These are phyloP conservation scores for Pythium scleroteichum DNA, from an alignment of 352 stramenopile species.

Conservation along the genomic window DNA sequence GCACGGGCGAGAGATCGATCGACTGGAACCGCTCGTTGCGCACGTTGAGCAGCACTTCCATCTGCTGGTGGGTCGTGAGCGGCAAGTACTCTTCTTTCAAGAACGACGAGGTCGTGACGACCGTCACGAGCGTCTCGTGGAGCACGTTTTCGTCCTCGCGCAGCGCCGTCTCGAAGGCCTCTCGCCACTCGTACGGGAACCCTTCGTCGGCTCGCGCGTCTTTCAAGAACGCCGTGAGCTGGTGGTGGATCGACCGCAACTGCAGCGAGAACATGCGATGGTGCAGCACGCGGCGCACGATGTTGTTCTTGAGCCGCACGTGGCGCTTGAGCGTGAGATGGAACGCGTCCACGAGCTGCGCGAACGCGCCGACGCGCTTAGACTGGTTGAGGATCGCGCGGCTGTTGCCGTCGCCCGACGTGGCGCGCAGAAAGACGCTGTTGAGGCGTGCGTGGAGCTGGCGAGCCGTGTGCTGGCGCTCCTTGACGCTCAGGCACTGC, in stretches of 20 bases:
- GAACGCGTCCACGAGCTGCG: conserved; percentile 49
- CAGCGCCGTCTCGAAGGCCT: conserved; percentile 15
- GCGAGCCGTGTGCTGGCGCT: conserved; percentile 28
- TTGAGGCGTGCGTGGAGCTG: conserved; percentile 28
- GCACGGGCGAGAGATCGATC: conserved; percentile 39
- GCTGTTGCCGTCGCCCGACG: neutral
- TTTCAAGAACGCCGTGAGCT: conserved; percentile 23
- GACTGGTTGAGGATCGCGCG: conserved; percentile 13
- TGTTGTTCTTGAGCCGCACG: conserved; percentile 22
- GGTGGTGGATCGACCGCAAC: conserved; percentile 29
- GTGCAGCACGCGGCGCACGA: conserved; percentile 28
- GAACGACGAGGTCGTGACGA: conserved; percentile 57
- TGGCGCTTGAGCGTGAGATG: conserved; percentile 50
- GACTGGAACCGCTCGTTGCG: conserved; percentile 39
- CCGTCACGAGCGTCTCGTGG: conserved; percentile 50
- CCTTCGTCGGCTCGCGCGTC: conserved; percentile 8
- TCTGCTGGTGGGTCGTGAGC: conserved; percentile 43
- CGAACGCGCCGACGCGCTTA: conserved; percentile 25
- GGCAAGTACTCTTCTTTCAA: conserved; percentile 52
- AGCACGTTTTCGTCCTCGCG: conserved; percentile 56
- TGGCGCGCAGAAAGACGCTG: conserved; percentile 36
- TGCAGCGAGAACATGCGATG: conserved; percentile 33
- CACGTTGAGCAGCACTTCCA: conserved; percentile 57
- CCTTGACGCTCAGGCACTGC: conserved; percentile 24
- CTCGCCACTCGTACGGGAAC: conserved; percentile 24